Evolutionary conservation across 805 yeast genomes (phyloP).

Genomic region (Candida manassasensis): DNA sequence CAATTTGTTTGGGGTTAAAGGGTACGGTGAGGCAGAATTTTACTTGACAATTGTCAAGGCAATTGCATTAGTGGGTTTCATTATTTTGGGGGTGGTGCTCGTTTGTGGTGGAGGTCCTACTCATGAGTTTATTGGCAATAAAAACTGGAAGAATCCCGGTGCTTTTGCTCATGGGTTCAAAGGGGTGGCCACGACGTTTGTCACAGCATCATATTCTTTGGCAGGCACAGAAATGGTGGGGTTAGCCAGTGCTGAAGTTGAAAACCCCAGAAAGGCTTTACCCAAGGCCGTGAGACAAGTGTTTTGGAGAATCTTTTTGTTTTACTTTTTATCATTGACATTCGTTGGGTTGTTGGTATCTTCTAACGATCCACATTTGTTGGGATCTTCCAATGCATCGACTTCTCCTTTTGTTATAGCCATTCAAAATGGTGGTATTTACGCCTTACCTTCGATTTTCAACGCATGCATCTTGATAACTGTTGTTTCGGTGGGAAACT

Average conservation of each 20-base stretch:
- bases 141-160: conserved; percentile 28
- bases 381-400: conserved; percentile 49
- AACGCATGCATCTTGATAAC: conserved; percentile 71
- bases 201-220: conserved; percentile 33
- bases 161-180: conserved; percentile 36
- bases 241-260: conserved; percentile 36
- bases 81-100: conserved; percentile 30
- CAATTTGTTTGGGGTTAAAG: conserved; percentile 33
- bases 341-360: conserved; percentile 45
- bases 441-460: conserved; percentile 65
- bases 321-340: conserved; percentile 31
- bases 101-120: conserved; percentile 38
- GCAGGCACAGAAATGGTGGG: conserved; percentile 38
- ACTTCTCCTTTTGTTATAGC: conserved; percentile 80
- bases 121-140: conserved; percentile 31
- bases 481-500: conserved; percentile 72
- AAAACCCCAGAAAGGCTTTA: conserved; percentile 33
- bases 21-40: conserved; percentile 36
- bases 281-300: conserved; percentile 42
- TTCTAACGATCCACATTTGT: conserved; percentile 41
- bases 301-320: conserved; percentile 39
- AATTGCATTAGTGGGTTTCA: conserved; percentile 33
- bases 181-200: conserved; percentile 34
- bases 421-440: conserved; percentile 55
- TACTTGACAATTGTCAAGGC: conserved; percentile 27